Base-by-base conservation (phyloP, 1,284 basidiomycete species). In the Ustilago bromivora region DNA sequence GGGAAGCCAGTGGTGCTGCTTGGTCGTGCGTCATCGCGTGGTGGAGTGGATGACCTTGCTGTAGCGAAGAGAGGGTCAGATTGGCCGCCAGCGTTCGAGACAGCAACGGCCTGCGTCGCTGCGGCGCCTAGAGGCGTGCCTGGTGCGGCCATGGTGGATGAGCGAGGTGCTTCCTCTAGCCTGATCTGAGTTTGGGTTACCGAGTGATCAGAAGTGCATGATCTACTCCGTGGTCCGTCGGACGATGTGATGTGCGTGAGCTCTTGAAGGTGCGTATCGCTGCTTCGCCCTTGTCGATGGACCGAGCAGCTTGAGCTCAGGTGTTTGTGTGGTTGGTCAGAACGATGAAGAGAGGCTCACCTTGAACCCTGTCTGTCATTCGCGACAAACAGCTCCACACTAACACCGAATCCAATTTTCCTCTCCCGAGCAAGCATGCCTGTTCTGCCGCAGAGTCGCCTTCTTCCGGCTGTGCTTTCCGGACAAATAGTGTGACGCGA, bases 91-190 rank as follows among this genome's bases (percentile, higher is more conserved):
- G 31, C 57, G 15, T 49, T 54, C 3, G 70, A 66, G 8, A 54
- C 31, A 34, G 60, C 59, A 4, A 64, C 53, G 23, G 63, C 43
- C 32, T 67, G 68, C 17, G 74, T 71, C 23, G 69, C 53, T 23
- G 74, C 38, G 2, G 69, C 52, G 9, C 15, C 57, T 32, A 56
- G 43, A 0, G 66, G 74, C 10, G 74, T 76, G 7, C 69, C 74
- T n/a, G 74, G 74, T 8, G 74, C 74, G 8, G 74, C 74, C 73
- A 76, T 76, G n/a, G 2, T 60, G 19, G 61, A n/a, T 3, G 13
- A 13, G n/a, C 41, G 28, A 9, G 56, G 40, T 13, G 56, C 28
- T 43, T 13, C 46, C 47, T 15, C 9, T 34, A 35, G 57, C 43
- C 35, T 34, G 57, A 17, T 59, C n/a, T 32, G 7, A 17, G 10